A percentile compares a stretch with the other conserved stretches of the same genome.
Conservation (phyloP, 1,139 yeast species). For the Kodamaea alishanica region DNA sequence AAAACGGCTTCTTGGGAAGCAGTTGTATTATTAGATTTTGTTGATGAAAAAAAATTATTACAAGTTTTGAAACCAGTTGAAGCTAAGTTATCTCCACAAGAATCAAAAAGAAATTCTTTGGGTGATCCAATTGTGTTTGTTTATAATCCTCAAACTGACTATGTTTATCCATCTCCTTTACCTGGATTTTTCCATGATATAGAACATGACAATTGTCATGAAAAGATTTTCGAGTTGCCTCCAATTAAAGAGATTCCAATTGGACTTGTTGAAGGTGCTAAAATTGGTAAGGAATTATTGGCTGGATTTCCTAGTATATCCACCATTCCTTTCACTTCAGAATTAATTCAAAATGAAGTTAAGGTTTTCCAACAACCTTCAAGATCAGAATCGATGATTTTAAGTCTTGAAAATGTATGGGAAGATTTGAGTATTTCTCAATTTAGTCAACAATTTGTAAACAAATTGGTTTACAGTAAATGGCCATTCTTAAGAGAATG, state of each 20-base stretch:
- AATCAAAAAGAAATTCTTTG: constrained; percentile 65
- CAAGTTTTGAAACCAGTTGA: constrained; percentile 68
- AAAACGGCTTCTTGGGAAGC: constrained; percentile 98
- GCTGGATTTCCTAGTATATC: constrained; percentile 90
- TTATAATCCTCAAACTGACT: constrained; percentile 73
- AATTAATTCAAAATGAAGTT: constrained; percentile 57
- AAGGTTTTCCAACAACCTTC: constrained; percentile 83
- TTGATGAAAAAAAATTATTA: constrained; percentile 73
- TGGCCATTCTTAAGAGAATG: constrained; percentile 93
- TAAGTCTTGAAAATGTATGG: constrained; percentile 55
- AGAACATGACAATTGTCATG: constrained; percentile 74
- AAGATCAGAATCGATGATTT: constrained; percentile 74
- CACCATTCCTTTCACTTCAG: constrained; percentile 57
- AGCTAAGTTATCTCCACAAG: constrained; percentile 60
- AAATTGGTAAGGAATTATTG: constrained; percentile 61
- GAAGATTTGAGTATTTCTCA: constrained; percentile 47
- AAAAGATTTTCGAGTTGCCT: constrained; percentile 52
- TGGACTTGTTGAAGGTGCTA: constrained; percentile 68
- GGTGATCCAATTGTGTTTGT: constrained; percentile 67
- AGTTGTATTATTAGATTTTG: constrained; percentile 90
- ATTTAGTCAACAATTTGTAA: constrained; percentile 58
- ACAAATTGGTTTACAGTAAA: constrained; percentile 63
- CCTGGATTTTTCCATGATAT: constrained; percentile 76
- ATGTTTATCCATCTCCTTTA: constrained; percentile 70
- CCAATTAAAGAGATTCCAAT: constrained; percentile 41